phyloP scores from a whole-genome alignment of 2,329 filamentous ascomycete genomes.

The Dichotomopilus funicola region DNA sequence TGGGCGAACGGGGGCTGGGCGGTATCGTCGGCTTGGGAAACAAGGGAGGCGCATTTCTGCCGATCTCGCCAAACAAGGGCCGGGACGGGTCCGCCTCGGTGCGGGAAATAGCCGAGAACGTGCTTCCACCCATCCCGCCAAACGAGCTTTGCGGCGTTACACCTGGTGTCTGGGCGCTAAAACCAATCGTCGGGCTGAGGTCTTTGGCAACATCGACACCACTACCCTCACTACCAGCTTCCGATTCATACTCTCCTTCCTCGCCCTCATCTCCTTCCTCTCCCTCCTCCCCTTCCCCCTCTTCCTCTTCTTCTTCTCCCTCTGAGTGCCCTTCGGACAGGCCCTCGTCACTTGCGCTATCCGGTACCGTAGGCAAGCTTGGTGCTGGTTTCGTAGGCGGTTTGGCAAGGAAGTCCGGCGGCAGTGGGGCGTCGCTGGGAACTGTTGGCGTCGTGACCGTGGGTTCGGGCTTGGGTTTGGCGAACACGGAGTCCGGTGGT shows the following conservation, averaged over 20 bases:
- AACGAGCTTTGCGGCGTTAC: conserved; percentile 56
- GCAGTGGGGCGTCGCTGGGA: conserved; percentile 23
- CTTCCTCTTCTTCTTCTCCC: conserved; percentile 29
- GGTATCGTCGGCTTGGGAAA: conserved; percentile 46
- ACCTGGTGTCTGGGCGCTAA: conserved; percentile 41
- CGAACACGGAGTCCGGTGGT: conserved; percentile 32
- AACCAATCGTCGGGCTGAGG: conserved; percentile 42
- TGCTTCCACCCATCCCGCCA: conserved; percentile 39
- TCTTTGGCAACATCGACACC: conserved; percentile 61
- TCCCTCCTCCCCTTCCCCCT: conserved; percentile 37
- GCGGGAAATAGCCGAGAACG: conserved; percentile 41
- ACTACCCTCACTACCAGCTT: conserved; percentile 48
- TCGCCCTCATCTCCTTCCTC: conserved; percentile 38
- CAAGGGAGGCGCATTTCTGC: conserved; percentile 40
- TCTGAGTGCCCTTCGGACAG: conserved; percentile 33
- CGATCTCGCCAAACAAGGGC: conserved; percentile 51
- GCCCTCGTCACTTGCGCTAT: conserved; percentile 25
- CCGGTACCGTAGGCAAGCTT: conserved; percentile 32
- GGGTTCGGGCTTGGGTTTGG: conserved; percentile 24
- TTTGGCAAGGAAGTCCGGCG: conserved; percentile 26
- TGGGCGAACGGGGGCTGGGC: conserved; percentile 64
- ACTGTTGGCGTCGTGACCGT: conserved; percentile 10
- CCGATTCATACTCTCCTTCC: conserved; percentile 44
- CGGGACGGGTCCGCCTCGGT: conserved; percentile 38
- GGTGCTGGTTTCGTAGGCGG: conserved; percentile 22